Evolutionary conservation across 208 protist genomes (phyloP).

Genomic region (Trypanosoma vivax): DNA sequence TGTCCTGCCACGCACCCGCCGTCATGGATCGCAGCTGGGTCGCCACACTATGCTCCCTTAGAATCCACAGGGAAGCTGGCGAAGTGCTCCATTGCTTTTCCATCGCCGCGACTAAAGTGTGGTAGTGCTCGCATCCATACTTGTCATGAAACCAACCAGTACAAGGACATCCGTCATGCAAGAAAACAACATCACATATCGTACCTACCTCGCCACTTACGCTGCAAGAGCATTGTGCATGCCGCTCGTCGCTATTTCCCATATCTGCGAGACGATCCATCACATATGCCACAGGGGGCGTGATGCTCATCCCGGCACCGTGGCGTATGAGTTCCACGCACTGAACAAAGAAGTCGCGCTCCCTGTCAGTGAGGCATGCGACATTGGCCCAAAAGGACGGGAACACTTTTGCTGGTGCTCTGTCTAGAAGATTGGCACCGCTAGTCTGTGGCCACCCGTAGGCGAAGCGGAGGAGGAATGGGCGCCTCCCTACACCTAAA

Average conservation of each 20-base stretch:
- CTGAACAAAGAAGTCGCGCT: constrained; percentile 30
- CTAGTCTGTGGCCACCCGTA: neutral
- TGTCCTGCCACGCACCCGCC: constrained; percentile 5
- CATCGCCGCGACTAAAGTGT: constrained; percentile 10
- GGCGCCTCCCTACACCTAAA: constrained; percentile 2
- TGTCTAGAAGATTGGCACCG: neutral
- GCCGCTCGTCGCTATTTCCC: neutral
- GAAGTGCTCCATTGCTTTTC: constrained; percentile 21
- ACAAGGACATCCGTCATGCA: constrained; percentile 26
- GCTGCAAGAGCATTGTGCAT: neutral
- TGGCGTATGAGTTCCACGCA: constrained; percentile 25
- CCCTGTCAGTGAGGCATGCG: constrained; percentile 5
- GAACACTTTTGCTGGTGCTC: constrained; percentile 14
- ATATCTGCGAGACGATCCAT: constrained; percentile 9
- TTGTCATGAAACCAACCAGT: constrained; percentile 36
- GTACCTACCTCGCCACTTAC: neutral
- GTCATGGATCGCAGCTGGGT: constrained; percentile 12
- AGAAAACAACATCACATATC: constrained; percentile 33
- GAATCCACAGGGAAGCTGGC: constrained; percentile 10
- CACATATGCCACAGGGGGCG: constrained; percentile 3
- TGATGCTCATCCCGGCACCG: constrained; percentile 10
- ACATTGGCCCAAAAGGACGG: constrained; percentile 24
- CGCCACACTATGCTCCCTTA: constrained; percentile 9
- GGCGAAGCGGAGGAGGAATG: constrained; percentile 22
- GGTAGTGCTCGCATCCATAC: constrained; percentile 14